phyloP scores from a whole-genome alignment of 2,329 filamentous ascomycete genomes.

The Colletotrichum caudatum region DNA sequence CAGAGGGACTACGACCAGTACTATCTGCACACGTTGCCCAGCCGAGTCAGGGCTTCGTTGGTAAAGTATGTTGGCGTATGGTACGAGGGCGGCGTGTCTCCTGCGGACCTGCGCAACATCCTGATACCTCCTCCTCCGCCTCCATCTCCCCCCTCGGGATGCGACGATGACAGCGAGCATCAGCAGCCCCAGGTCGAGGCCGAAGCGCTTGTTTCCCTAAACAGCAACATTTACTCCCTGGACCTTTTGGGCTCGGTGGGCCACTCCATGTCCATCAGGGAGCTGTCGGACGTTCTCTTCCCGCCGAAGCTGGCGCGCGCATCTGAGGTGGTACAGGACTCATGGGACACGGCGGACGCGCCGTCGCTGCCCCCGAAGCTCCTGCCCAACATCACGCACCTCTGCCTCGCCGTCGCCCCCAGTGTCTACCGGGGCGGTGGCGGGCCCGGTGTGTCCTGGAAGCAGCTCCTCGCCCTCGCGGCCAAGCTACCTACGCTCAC shows the following conservation, averaged over 20 bases:
- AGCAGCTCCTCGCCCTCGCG: slow-evolving; percentile 67
- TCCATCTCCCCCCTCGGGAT: slow-evolving; percentile 42
- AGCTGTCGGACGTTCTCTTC: slow-evolving; percentile 65
- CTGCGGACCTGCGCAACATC: slow-evolving; percentile 63
- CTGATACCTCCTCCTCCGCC: slow-evolving; percentile 48
- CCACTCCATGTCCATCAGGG: slow-evolving; percentile 63
- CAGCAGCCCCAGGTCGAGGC: slow-evolving; percentile 44
- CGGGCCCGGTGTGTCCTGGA: slow-evolving; percentile 63
- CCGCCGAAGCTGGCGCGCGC: slow-evolving; percentile 47
- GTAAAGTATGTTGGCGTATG: slow-evolving; percentile 63
- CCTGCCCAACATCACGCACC: slow-evolving; percentile 69
- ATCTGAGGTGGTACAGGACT: slow-evolving; percentile 57
- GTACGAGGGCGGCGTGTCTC: slow-evolving; percentile 60
- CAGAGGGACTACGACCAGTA: slow-evolving; percentile 68
- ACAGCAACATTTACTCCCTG: slow-evolving; percentile 63
- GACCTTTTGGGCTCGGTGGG: slow-evolving; percentile 67
- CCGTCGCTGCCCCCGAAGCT: slow-evolving; percentile 49
- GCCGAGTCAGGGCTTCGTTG: slow-evolving; percentile 63
- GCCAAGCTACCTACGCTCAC: slow-evolving; percentile 66
- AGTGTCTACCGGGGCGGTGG: slow-evolving; percentile 42
- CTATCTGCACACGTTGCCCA: slow-evolving; percentile 67
- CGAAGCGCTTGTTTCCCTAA: slow-evolving; percentile 47
- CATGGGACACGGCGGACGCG: slow-evolving; percentile 62
- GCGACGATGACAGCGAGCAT: slow-evolving; percentile 40
- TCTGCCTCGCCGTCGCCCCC: slow-evolving; percentile 67